Evolutionary conservation across 2,329 filamentous ascomycete species (phyloP).

Genomic region (Emergomyces orientalis): DNA sequence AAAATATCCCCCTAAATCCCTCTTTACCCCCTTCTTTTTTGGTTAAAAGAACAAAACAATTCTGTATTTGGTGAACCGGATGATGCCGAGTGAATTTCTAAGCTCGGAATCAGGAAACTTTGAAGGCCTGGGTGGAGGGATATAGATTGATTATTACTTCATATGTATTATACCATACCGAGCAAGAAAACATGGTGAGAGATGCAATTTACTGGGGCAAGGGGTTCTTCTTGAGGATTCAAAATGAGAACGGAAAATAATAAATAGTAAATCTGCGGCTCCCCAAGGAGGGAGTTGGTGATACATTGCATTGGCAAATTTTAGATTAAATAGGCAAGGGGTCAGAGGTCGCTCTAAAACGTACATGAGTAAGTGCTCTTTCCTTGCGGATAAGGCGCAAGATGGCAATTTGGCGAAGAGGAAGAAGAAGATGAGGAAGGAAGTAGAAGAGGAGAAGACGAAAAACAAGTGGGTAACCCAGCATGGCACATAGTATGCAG

Average conservation of each 20-base stretch:
- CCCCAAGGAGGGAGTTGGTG: neutral
- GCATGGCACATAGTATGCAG: neutral
- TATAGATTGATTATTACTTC: too few species aligned
- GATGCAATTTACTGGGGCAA: too few species aligned
- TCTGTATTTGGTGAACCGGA: too few species aligned
- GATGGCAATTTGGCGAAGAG: neutral
- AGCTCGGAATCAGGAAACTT: too few species aligned
- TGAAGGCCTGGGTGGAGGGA: too few species aligned
- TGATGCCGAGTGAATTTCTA: too few species aligned
- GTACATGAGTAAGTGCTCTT: neutral
- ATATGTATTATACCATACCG: too few species aligned
- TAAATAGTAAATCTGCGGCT: too few species aligned
- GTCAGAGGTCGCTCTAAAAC: neutral
- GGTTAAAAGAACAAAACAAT: neutral
- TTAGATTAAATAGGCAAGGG: neutral
- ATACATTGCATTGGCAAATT: neutral
- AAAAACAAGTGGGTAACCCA: neutral
- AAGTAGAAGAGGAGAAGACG: too few species aligned
- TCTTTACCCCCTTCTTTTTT: neutral
- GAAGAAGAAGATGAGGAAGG: neutral
- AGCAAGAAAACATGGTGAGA: too few species aligned
- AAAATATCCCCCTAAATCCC: neutral
- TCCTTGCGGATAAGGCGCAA: neutral
- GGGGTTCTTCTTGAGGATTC: too few species aligned
- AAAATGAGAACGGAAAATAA: too few species aligned